These are phyloP conservation scores for Protomyces gravidus DNA, from an alignment of 1,139 yeast genomes.

Conservation along the genomic window DNA sequence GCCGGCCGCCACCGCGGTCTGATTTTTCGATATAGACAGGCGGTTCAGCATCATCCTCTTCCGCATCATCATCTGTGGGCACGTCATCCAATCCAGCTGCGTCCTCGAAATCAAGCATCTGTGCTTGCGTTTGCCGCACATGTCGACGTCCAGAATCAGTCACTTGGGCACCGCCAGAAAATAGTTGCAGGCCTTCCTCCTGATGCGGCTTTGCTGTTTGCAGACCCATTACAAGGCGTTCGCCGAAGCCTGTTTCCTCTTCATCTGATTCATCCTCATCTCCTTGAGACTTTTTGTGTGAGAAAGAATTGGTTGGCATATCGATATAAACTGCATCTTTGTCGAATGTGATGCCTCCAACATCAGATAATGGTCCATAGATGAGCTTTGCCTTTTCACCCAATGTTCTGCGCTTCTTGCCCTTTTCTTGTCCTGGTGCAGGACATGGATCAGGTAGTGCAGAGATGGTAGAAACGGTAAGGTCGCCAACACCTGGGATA, in stretches of 20 bases:
- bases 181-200: slow-evolving; percentile 67
- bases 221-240: slow-evolving; percentile 72
- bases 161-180: slow-evolving; percentile 45
- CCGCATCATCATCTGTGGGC: slow-evolving; percentile 31
- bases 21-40: slow-evolving; percentile 17
- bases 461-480: slow-evolving; percentile 68
- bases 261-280: slow-evolving; percentile 28
- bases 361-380: slow-evolving; percentile 99
- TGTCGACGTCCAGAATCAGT: slow-evolving; percentile 45
- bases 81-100: slow-evolving; percentile 20
- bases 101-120: slow-evolving; percentile 44
- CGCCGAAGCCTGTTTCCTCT: slow-evolving; percentile 74
- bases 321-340: slow-evolving; percentile 96
- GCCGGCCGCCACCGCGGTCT: slow-evolving; percentile 33
- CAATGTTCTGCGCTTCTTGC: slow-evolving; percentile 68
- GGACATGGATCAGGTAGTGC: slow-evolving; percentile 98
- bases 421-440: slow-evolving; percentile 84
- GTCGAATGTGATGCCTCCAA: slow-evolving; percentile 94
- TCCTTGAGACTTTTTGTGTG: slow-evolving; percentile 35
- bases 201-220: slow-evolving; percentile 66
- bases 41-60: slow-evolving; percentile 33
- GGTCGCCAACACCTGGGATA: slow-evolving; percentile 94
- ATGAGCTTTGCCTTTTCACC: slow-evolving; percentile 92
- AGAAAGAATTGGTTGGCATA: slow-evolving; percentile 63
- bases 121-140: slow-evolving; percentile 32